phyloP scores from a whole-genome alignment of 257 asterid genomes.

The Nicotiana undulata region DNA sequence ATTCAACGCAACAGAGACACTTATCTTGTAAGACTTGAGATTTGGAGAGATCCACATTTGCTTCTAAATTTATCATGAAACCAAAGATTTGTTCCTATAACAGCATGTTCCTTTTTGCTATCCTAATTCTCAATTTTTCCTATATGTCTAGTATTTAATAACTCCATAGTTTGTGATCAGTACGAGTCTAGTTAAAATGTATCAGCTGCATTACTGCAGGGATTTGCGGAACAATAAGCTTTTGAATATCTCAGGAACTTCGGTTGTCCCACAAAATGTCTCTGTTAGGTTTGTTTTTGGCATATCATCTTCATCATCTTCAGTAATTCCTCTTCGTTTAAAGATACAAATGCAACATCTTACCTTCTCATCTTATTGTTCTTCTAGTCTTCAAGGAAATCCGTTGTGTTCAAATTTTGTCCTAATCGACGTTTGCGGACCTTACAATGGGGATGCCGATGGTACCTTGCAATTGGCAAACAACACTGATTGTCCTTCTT shows the following conservation, averaged over 20 bases:
- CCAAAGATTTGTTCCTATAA: not conserved
- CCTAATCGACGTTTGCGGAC: constrained; percentile 36
- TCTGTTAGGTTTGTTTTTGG: constrained; percentile 56
- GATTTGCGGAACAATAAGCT: constrained; percentile 59
- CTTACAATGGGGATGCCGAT: constrained; percentile 36
- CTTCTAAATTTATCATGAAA: not conserved
- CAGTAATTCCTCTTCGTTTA: not conserved
- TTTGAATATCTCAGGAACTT: constrained; percentile 50
- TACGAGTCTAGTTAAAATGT: not conserved
- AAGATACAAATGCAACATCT: not conserved
- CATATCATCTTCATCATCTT: constrained; percentile 7
- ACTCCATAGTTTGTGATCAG: constrained; percentile 1
- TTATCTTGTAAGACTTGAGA: constrained; percentile 56
- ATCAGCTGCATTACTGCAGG: constrained; percentile 43
- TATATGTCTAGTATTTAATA: not conserved
- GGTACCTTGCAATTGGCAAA: constrained; percentile 18
- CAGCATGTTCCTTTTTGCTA: not conserved
- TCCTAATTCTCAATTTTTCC: not conserved
- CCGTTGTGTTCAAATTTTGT: constrained; percentile 46
- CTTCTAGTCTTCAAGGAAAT: constrained; percentile 71
- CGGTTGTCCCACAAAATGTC: constrained; percentile 38
- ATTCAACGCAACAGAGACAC: constrained; percentile 49
- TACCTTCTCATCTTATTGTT: not conserved
- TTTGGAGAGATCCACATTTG: not conserved
- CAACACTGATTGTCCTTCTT: constrained; percentile 32